A percentile compares a stretch with the other conserved stretches of the same genome.
These are phyloP conservation scores for Zygosaccharomyces pseudobailii DNA, from an alignment of 1,139 yeast genomes.

Conservation along the genomic window DNA sequence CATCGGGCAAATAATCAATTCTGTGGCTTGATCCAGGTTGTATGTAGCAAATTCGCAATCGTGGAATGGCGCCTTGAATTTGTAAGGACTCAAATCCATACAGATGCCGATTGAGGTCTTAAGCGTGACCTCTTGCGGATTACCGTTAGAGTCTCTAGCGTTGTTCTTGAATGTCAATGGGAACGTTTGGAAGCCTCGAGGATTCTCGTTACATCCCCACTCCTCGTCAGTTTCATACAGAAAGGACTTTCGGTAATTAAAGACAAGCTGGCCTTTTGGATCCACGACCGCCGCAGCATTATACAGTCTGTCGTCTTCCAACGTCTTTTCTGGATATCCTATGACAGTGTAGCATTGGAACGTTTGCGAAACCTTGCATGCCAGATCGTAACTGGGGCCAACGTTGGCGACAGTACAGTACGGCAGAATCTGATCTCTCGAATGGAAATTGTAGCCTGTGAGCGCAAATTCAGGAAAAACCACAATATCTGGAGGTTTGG, in stretches of 20 bases:
- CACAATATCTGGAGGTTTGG: conserved; percentile 44
- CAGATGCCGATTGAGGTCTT: conserved; percentile 69
- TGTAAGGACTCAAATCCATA: conserved; percentile 89
- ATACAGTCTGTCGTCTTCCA: conserved; percentile 40
- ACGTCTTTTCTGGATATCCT: conserved; percentile 69
- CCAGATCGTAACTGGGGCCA: conserved; percentile 54
- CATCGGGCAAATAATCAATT: conserved; percentile 71
- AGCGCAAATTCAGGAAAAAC: conserved; percentile 81
- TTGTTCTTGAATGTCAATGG: conserved; percentile 17
- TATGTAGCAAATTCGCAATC: conserved; percentile 64
- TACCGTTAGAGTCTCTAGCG: conserved; percentile 12
- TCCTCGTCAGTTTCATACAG: conserved; percentile 72
- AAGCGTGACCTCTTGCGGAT: conserved; percentile 4
- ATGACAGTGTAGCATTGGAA: conserved; percentile 65
- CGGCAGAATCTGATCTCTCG: conserved; percentile 52
- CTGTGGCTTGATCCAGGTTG: conserved; percentile 46
- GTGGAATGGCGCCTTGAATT: conserved; percentile 74
- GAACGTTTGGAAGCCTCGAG: conserved; percentile 45
- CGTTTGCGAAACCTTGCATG: conserved; percentile 45
- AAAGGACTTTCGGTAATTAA: conserved; percentile 74
- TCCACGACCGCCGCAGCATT: conserved; percentile 69
- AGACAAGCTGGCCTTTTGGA: conserved; percentile 53
- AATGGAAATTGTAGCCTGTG: conserved; percentile 73
- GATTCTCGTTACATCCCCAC: conserved; percentile 79
- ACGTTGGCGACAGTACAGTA: conserved; percentile 45